Conservation (phyloP, 106 monocot genomes). For the Dendrobium chrysotoxum region DNA sequence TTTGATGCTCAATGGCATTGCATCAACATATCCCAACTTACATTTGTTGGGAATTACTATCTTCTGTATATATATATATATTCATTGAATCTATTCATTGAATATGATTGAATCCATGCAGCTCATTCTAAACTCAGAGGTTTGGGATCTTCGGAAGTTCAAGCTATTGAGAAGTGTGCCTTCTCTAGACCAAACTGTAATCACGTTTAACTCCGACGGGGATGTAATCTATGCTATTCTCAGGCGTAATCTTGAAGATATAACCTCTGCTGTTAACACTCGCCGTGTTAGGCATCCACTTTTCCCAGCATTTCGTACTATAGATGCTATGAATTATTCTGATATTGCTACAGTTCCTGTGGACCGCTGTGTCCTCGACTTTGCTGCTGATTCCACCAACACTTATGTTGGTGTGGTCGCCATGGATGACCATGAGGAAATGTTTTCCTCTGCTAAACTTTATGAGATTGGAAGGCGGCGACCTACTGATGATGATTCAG, state of each 20-base stretch:
- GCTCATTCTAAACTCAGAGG: conserved; percentile 97
- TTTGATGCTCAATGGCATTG: too few species aligned
- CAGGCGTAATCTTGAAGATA: conserved; percentile 83
- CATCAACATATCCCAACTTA: too few species aligned
- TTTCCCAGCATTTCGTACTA: conserved; percentile 88
- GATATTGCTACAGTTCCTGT: conserved; percentile 90
- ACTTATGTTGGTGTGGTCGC: conserved; percentile 77
- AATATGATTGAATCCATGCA: conserved; percentile 10
- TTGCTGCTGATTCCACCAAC: conserved; percentile 68
- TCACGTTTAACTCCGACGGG: conserved; percentile 66
- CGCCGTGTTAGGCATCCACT: conserved; percentile 77
- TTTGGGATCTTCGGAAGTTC: conserved; percentile 94
- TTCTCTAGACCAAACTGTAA: conserved; percentile 85
- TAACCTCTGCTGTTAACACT: conserved; percentile 63
- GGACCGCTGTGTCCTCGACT: conserved; percentile 87
- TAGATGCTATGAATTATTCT: conserved; percentile 77
- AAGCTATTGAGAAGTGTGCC: conserved; percentile 85
- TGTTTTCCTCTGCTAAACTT: conserved; percentile 78
- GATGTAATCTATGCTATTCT: conserved; percentile 96
- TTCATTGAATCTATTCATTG: too few species aligned
- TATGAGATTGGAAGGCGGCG: conserved; percentile 81
- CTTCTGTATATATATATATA: too few species aligned
- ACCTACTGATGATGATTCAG: conserved; percentile 90
- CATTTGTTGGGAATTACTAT: too few species aligned
- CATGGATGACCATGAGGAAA: conserved; percentile 89